Evolutionary conservation across 495 filamentous ascomycete species (phyloP).

Genomic region (Talaromyces nanjingensis): DNA sequence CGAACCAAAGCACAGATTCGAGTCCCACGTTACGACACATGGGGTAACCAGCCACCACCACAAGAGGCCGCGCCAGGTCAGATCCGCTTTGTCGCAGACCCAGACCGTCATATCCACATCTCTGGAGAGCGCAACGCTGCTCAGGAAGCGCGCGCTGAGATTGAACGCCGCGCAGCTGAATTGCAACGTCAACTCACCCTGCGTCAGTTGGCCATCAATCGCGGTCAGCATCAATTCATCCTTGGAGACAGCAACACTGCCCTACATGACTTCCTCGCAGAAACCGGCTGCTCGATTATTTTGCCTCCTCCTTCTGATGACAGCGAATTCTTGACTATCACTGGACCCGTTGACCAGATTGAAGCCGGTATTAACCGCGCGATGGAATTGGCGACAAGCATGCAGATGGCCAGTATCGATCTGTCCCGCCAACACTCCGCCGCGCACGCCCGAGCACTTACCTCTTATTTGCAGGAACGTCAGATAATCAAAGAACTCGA

Average conservation of each 20-base stretch:
- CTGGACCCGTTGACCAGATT: constrained; percentile 68
- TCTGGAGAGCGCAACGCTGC: constrained; percentile 81
- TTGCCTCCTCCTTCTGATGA: constrained; percentile 66
- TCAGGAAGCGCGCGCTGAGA: constrained; percentile 66
- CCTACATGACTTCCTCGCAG: constrained; percentile 74
- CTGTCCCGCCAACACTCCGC: constrained; percentile 67
- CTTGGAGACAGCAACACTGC: constrained; percentile 71
- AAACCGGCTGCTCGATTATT: constrained; percentile 86
- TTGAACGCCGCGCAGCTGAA: constrained; percentile 68
- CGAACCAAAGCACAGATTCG: constrained; percentile 65
- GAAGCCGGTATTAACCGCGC: constrained; percentile 68
- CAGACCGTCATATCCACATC: constrained; percentile 68
- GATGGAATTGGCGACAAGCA: constrained; percentile 72
- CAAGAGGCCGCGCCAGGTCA: constrained; percentile 55
- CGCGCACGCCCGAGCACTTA: constrained; percentile 79
- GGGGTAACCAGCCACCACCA: constrained; percentile 62
- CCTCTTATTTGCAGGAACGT: constrained; percentile 72
- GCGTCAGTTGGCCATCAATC: constrained; percentile 66
- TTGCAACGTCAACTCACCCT: constrained; percentile 63
- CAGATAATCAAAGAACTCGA: constrained; percentile 74
- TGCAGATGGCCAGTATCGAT: constrained; percentile 73
- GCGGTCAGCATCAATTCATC: constrained; percentile 83
- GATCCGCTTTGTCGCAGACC: constrained; percentile 59
- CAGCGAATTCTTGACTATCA: constrained; percentile 71
- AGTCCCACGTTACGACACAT: constrained; percentile 73